Percentiles rank a stretch among this genome's conserved stretches.
phyloP scores from a whole-genome alignment of 208 protist species.

The Willaertia magna region DNA sequence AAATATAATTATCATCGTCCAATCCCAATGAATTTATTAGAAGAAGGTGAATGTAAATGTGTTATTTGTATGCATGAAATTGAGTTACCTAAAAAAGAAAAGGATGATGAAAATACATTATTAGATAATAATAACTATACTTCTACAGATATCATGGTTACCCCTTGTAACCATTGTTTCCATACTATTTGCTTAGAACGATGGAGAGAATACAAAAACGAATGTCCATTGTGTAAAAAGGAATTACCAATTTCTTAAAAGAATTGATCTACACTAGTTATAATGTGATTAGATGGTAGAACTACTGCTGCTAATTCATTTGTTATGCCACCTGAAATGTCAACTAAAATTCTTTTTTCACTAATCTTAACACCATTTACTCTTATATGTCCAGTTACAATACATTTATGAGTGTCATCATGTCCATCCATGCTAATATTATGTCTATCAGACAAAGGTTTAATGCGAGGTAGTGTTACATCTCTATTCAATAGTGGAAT shows the following conservation, averaged over 20 bases:
- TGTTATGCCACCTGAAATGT: neutral
- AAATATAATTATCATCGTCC: slow-evolving; percentile 40
- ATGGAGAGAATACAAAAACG: neutral
- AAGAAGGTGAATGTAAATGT: neutral
- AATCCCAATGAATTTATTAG: slow-evolving; percentile 1
- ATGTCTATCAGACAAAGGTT: neutral
- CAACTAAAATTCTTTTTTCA: neutral
- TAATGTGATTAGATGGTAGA: neutral
- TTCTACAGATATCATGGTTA: slow-evolving; percentile 28
- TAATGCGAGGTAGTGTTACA: neutral
- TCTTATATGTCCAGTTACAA: neutral
- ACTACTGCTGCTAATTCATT: neutral
- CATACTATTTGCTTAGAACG: slow-evolving; percentile 30
- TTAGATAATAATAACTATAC: neutral
- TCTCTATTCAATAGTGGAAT: neutral
- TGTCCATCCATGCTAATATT: neutral
- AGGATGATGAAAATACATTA: neutral
- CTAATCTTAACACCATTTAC: neutral
- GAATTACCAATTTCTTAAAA: neutral
- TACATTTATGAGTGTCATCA: neutral
- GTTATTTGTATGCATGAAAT: slow-evolving; percentile 3
- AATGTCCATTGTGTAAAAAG: neutral
- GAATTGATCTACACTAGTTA: neutral
- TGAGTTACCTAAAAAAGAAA: neutral
- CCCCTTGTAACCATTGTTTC: slow-evolving; percentile 45